Base-by-base conservation (phyloP, 2,329 filamentous ascomycete genomes). In the Aspergillus candidus region DNA sequence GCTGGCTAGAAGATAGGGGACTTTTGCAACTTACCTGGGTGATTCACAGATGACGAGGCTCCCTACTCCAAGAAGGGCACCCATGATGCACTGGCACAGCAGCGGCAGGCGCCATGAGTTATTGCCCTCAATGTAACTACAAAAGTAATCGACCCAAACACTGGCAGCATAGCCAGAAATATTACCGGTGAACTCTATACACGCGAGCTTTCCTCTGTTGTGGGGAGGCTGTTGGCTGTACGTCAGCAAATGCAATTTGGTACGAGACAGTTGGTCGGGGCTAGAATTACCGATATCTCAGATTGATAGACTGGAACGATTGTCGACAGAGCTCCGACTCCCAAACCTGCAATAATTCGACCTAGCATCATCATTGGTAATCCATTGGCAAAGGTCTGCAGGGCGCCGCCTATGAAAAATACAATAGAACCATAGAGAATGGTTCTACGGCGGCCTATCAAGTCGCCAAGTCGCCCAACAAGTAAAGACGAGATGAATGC, bases 121-220 rank as follows among this genome's bases (percentile, higher is more conserved):
- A 65, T 97, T 75, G 58, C 75, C 87, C 50, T 88, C 69, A 61
- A 98, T 97, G 63, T 77, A 96, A 46, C 87, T 93, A 69, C 90
- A 96, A 59, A 93, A 91, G 69, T 97, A 98, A 67, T 98, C 93
- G 22, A 97, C 91, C 93, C 93, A 98, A 15, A 97, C 91, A 56
- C 91, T 97, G 41, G 88, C 89, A 43, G 91, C 85, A 65, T 98
- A 98, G 29, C 93, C 93, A 49, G 88, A 84, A 51, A 98, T 94
- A 68, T 98, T 98, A 42, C 93, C 93, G 0, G 91, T 91, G 62
- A 97, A 98, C 66, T 98, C 93, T 54, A 98, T 97, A 66, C 93
- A 97, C 17, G 91, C 93, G 49, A 98, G 77, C 70, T 93, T 94
- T 51, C 93, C 93, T 58, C 93, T 80, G 67, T 95, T 97, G 62